Evolutionary conservation across 352 stramenopile genomes (phyloP), one percentile per base, ranked within the genome.

Genomic region (Salisapilia sapeloensis): DNA sequence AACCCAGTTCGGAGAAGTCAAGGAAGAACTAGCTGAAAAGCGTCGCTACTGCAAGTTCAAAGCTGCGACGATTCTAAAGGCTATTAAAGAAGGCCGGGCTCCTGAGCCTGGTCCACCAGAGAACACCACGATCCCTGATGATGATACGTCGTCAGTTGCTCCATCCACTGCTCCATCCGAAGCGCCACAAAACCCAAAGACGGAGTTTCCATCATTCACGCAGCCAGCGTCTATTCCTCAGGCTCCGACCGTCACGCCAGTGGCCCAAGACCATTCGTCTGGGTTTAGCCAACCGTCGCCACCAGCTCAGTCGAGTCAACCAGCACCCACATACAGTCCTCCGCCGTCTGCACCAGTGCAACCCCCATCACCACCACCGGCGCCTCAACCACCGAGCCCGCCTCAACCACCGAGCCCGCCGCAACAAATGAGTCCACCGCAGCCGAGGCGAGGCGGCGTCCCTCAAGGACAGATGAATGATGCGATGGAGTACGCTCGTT

Each of bases 11-110:
- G 81, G 90, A 22, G 50, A 80, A 2, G 59, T 78, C 21, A 69
- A 64, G 7, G 70, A 93, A 24, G 60, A 89, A 41, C 70, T 86
- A 36, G 33, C 65, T 20, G 76, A 94, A 48, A 93, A 96, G 47
- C 60, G 69, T 19, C 59, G 63, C n/a, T 97, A 97, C 53, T 90
- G 75, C 53, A 97, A 96, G 53, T 97, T 83, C 71, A 96, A 96
- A 40, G 85, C 87, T 4, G 90, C 87, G 0, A 92, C 94, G 15
- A 97, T 96, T 53, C 53, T 97, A 13, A 97, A 96, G 46, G 85
- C 85, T 8, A 83, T 97, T 29, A 97, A 96, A 45, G 84, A 96
- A 46, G 87, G 91, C 14, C 60, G 64, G 26, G 46, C 58, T 9
- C 79, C 81, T 1, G 76, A 56, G 2, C 80, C 91, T 19, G 86